Percentiles rank a stretch among this genome's conserved stretches.
These are phyloP conservation scores for Backusella sp. DNA, from an alignment of 192 early-diverging fungal genomes.

Conservation along the genomic window DNA sequence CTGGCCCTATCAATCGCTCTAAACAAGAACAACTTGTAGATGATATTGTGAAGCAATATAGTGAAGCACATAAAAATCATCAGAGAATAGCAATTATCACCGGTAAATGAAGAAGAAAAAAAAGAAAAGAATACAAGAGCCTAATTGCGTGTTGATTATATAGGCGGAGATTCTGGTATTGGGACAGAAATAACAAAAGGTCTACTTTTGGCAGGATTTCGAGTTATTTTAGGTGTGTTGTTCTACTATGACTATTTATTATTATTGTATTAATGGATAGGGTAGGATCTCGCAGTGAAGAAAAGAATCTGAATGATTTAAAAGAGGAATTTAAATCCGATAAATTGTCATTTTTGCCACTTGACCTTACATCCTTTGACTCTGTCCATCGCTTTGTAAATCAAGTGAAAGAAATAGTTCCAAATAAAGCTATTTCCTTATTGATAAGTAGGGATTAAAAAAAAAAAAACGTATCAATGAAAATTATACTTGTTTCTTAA, in stretches of 20 bases:
- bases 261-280: neutral
- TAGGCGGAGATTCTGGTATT: slow-evolving; percentile 21
- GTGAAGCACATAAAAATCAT: neutral
- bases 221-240: slow-evolving; percentile 13
- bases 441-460: neutral
- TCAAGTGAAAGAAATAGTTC: neutral
- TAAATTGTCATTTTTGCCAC: neutral
- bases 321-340: neutral
- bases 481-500: neutral
- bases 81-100: neutral
- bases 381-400: neutral
- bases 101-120: neutral
- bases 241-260: neutral
- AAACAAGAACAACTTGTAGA: neutral
- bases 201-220: slow-evolving; percentile 15
- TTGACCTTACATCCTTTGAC: slow-evolving; percentile 9
- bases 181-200: slow-evolving; percentile 10
- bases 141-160: neutral
- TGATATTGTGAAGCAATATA: neutral
- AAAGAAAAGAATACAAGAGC: neutral
- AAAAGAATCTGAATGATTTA: neutral
- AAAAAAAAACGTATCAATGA: neutral
- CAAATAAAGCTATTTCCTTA: neutral
- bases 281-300: neutral
- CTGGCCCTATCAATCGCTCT: neutral